Conservation (phyloP, 2,329 filamentous ascomycete species). For the Ophiostoma novo-ulmi region DNA sequence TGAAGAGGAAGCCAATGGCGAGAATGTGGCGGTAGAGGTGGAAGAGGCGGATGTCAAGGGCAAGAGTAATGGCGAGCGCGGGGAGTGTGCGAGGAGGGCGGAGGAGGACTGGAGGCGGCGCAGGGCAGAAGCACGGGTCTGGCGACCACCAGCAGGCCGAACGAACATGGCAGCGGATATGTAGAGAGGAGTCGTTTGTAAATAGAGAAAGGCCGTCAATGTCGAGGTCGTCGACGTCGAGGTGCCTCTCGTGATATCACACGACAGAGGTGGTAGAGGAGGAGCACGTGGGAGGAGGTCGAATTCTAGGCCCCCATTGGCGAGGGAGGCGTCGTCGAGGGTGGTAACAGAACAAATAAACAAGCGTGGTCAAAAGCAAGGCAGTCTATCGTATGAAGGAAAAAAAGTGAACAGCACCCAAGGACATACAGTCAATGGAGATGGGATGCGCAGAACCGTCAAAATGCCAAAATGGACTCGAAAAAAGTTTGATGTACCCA, state of each 20-base stretch:
- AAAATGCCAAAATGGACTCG: slow-evolving; percentile 2
- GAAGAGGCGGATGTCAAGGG: neutral
- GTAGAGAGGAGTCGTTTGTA: neutral
- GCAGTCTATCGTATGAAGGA: neutral
- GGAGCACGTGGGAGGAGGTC: neutral
- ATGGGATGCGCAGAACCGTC: neutral
- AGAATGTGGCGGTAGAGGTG: neutral
- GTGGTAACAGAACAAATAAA: no score
- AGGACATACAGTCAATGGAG: neutral
- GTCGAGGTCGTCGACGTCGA: neutral
- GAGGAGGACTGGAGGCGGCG: slow-evolving; percentile 29
- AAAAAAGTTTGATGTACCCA: slow-evolving; percentile 16
- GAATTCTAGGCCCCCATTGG: neutral
- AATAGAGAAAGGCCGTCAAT: neutral
- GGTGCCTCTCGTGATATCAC: neutral
- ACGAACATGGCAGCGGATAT: slow-evolving; percentile 32
- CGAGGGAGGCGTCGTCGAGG: neutral
- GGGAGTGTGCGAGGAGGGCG: slow-evolving; percentile 21
- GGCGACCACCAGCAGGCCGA: slow-evolving; percentile 32
- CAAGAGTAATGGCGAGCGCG: slow-evolving; percentile 19
- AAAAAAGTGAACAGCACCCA: neutral
- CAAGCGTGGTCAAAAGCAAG: neutral
- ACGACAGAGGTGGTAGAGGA: neutral
- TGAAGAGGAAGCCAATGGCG: neutral
- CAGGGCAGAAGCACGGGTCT: slow-evolving; percentile 28